phyloP scores from a whole-genome alignment of 2,329 filamentous ascomycete genomes.

The Mariannaea sp. region DNA sequence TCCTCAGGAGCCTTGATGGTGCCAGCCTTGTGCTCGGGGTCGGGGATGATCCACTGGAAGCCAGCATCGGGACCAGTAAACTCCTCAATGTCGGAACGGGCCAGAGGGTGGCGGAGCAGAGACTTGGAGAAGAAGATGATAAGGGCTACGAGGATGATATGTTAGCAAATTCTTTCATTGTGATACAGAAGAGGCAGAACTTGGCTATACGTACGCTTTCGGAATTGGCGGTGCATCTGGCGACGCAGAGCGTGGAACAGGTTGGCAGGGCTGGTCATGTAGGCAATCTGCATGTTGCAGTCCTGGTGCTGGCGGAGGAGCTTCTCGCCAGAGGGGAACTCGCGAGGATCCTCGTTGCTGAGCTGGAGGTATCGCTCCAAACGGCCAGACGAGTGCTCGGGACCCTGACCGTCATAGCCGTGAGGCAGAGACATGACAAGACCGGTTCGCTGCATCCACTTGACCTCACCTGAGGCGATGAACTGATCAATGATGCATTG shows the following conservation, averaged over 20 bases:
- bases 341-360: slow-evolving; percentile 93
- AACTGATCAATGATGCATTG: slow-evolving; percentile 99
- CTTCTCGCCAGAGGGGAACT: slow-evolving; percentile 88
- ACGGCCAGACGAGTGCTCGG: slow-evolving; percentile 96
- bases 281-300: slow-evolving; percentile 98
- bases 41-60: slow-evolving; percentile 96
- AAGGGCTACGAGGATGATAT: slow-evolving; percentile 64
- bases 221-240: slow-evolving; percentile 99
- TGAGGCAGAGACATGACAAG: slow-evolving; percentile 96
- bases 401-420: slow-evolving; percentile 97
- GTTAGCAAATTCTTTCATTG: slow-evolving; percentile 34
- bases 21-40: slow-evolving; percentile 79
- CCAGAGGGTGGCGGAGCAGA: slow-evolving; percentile 89
- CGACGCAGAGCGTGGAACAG: slow-evolving; percentile 94
- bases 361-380: slow-evolving; percentile 97
- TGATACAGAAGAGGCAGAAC: not conserved
- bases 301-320: slow-evolving; percentile 97
- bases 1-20: slow-evolving; percentile 79
- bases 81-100: slow-evolving; percentile 86
- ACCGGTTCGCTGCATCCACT: slow-evolving; percentile 98
- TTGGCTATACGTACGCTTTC: slow-evolving; percentile 77
- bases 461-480: slow-evolving; percentile 94
- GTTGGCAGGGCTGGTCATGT: slow-evolving; percentile 96
- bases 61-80: slow-evolving; percentile 83
- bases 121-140: slow-evolving; percentile 99